A percentile compares a stretch with the other conserved stretches of the same genome.
Conservation (phyloP, 78 protist species). For the Chrysochromulina parva region DNA sequence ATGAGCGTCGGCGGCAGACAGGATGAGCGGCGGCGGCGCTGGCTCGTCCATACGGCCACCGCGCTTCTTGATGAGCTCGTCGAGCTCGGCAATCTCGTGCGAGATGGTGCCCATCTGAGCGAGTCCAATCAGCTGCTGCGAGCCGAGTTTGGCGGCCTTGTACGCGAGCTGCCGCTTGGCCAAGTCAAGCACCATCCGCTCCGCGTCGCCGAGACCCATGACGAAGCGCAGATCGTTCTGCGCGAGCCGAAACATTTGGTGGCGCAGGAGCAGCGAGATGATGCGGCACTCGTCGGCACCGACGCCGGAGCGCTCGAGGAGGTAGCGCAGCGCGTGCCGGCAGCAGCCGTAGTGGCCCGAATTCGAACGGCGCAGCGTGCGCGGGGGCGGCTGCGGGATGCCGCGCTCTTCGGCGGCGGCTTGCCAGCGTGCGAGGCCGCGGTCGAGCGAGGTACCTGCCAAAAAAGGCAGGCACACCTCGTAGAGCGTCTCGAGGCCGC, state of each 20-base stretch:
- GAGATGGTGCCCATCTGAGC: neutral
- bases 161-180: neutral
- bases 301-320: neutral
- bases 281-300: no score
- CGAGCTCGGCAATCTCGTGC: neutral
- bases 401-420: neutral
- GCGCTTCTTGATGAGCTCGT: neutral
- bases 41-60: neutral
- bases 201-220: neutral
- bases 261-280: neutral
- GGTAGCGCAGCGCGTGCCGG: neutral
- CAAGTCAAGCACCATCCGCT: neutral
- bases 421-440: neutral
- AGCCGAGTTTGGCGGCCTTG: neutral
- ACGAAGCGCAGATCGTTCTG: neutral
- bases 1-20: neutral
- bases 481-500: neutral
- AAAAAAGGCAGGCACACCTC: neutral
- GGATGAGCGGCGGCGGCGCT: conserved; percentile 10
- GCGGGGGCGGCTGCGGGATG: neutral
- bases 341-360: neutral
- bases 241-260: neutral
- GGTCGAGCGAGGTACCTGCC: neutral
- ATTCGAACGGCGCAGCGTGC: neutral
- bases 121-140: neutral